These are phyloP conservation scores for Stromatinia cepivora DNA, from an alignment of 2,329 filamentous ascomycete genomes.

Conservation along the genomic window DNA sequence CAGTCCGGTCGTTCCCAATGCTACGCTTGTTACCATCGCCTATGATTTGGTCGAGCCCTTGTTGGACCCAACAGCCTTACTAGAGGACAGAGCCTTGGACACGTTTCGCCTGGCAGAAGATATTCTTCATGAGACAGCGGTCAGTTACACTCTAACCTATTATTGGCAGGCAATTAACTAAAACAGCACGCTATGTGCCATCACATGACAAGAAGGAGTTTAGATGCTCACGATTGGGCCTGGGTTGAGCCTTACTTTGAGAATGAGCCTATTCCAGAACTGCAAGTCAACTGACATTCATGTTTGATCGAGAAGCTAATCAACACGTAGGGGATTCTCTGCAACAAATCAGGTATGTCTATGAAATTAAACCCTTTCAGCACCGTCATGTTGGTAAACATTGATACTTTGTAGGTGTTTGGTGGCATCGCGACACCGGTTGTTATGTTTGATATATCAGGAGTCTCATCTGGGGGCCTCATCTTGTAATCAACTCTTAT, in stretches of 20 bases:
- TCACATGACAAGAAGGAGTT: background rate
- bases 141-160: background rate
- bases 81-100: constrained; percentile 14
- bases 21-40: background rate
- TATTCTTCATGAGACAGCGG: constrained; percentile 10
- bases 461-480: background rate
- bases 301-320: constrained; percentile 1
- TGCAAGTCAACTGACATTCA: background rate
- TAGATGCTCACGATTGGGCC: background rate
- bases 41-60: constrained; percentile 12
- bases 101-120: constrained; percentile 4
- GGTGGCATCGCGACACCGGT: background rate
- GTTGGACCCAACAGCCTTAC: background rate
- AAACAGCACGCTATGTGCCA: background rate
- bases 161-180: background rate
- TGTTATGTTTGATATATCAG: background rate
- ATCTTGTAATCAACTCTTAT: background rate
- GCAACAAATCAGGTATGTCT: constrained; percentile 2
- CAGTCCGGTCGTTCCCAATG: background rate
- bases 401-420: constrained; percentile 1
- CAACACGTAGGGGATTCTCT: background rate
- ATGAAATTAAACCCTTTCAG: background rate
- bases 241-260: background rate
- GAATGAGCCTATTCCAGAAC: constrained; percentile 7
- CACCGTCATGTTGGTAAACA: background rate